Evolutionary conservation across 2,329 filamentous ascomycete species (phyloP), one percentile per base, ranked within the genome.

Genomic region (Trichophyton schoenleinii): DNA sequence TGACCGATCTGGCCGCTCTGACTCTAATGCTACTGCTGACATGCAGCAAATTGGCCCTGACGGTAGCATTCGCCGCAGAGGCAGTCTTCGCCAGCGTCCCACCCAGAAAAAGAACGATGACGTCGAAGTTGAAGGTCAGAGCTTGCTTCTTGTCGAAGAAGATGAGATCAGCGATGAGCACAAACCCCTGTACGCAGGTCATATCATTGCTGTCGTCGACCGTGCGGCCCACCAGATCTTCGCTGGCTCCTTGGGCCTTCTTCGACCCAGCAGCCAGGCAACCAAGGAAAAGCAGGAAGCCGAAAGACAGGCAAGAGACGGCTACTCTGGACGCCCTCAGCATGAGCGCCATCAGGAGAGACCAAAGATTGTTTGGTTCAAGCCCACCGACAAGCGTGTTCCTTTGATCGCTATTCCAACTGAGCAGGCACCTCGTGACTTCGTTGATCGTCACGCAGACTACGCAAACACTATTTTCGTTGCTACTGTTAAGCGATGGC

Each of bases 81-180:
- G 94, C 67, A 97, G 92, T 82, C 83, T 99, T 67, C 87, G 94
- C 70, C 94, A 97, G 78, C 88, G 94, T 60, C 94, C 94, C 7
- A 97, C 92, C 0, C 94, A 99, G 77, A 99, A 99, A 85, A 99
- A 99, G 84, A 99, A 99, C 66, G 94, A 99, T 67, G 94, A 99
- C 73, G 94, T 99, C 28, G 94, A 99, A 75, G 94, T 99, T 31
- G 94, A 99, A 74, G 94, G 94, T 28, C 94, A 99, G 75, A 97
- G 92, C 73, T 82, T 99, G 62, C 85, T 99, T 22, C 84, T 99
- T 18, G 94, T 97, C 66, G 94, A 99, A 71, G 94, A 99, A 72
- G 94, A 99, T 73, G 94, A 99, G 73, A 96, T 99, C 75, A 97
- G 89, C 68, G 94, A 99, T 70, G 94, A 97, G 72, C 89, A 95